phyloP scores from a whole-genome alignment of 2,329 filamentous ascomycete species.

The Tolypocladium cylindrosporum region DNA sequence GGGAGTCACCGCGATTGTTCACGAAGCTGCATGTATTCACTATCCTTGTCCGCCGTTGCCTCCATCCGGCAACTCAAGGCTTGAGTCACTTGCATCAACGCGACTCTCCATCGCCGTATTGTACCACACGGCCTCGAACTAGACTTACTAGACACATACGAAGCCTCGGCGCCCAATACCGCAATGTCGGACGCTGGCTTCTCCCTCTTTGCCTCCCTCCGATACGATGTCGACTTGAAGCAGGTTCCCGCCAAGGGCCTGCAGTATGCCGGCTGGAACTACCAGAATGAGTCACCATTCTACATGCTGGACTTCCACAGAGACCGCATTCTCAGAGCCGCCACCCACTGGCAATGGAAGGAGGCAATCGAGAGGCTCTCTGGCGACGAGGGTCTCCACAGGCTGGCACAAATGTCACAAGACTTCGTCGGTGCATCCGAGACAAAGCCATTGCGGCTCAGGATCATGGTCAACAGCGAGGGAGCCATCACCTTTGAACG shows the following conservation, averaged over 20 bases:
- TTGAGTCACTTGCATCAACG: not conserved
- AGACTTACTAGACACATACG: not conserved
- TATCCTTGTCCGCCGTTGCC: not conserved
- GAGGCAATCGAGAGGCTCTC: conserved; percentile 32
- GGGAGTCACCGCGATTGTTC: not conserved
- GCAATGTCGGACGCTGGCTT: conserved; percentile 35
- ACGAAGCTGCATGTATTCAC: not conserved
- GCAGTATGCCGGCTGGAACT: conserved; percentile 41
- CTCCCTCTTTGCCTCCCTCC: conserved; percentile 59
- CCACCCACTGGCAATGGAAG: conserved; percentile 45
- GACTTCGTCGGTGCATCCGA: conserved; percentile 24
- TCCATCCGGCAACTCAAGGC: not conserved
- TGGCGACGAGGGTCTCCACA: conserved; percentile 34
- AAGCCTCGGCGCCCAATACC: not conserved
- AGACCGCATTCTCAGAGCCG: conserved; percentile 63
- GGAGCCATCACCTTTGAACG: conserved; percentile 36
- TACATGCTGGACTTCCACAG: conserved; percentile 75
- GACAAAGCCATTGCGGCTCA: conserved; percentile 36
- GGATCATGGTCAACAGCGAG: conserved; percentile 40
- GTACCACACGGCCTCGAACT: not conserved
- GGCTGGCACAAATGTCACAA: conserved; percentile 22
- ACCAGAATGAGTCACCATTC: conserved; percentile 46
- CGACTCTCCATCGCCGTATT: not conserved
- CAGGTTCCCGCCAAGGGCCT: conserved; percentile 27
- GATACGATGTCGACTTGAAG: conserved; percentile 55